Base-by-base conservation (phyloP, 306 rosid species). In the Macrotyloma uniflorum region DNA sequence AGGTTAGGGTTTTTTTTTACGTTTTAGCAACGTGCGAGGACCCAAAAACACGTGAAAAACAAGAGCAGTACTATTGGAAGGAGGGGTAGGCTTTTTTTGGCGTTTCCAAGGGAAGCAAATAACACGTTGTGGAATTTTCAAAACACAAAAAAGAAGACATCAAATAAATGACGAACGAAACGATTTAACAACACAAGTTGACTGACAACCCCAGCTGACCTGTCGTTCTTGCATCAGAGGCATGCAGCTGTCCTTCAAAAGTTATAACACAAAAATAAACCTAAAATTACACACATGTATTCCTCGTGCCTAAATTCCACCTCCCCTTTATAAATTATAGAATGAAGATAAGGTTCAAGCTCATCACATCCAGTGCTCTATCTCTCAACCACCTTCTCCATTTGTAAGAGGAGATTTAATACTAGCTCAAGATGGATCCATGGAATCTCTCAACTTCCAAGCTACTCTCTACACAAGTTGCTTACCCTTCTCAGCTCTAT, bases 271-370 rank as follows among this genome's bases (percentile, higher is more conserved):
- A 63, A 8, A 33, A 15, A 28, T n/a, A 57, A 59, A 57, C 11
- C 9, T 16, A 47, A 72, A 72, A 38, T 20, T 22, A 23, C n/a
- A 3, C 15, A 50, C 72, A 76, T 33, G 67, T 33, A 33, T 64
- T 65, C 42, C 80, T 35, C 66, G 80, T 76, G 80, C 80, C 46
- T 42, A n/a, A 74, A 59, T 76, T 76, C 50, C 18, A 8, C 50
- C 12, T 4, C 15, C 11, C 24, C 42, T 61, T 15, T 15, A 32
- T 61, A 15, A 15, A 32, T 22, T 32, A 50, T 32, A 65, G 51
- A 65, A 59, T 28, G 3, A 65, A 49, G 80, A 76, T 76, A 65
- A 65, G 54, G 12, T 23, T 49, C 79, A 5, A 5, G 19, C 12
- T 38, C 18, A 4, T 6, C 70, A 36, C 70, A 64, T 1, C 9